Conservation (phyloP, 2,329 filamentous ascomycete species). For the Ilyonectria mors-panacis region DNA sequence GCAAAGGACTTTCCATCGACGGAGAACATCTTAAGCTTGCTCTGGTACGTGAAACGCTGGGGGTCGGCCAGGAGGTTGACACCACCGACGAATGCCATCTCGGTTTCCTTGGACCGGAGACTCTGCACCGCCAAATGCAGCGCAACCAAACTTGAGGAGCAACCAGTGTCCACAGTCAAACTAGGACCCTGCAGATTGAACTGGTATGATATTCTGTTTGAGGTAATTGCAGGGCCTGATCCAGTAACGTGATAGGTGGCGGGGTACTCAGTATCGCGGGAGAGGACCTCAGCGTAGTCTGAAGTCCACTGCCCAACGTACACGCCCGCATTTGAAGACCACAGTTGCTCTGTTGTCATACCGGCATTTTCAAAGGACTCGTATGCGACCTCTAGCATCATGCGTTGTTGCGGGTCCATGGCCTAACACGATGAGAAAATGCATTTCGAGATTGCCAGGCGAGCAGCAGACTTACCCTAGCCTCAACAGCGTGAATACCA, state of each 20-base stretch:
- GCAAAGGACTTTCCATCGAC: constrained; percentile 50
- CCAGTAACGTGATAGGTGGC: constrained; percentile 64
- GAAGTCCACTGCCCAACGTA: constrained; percentile 48
- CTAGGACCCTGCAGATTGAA: constrained; percentile 64
- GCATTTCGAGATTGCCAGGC: background rate
- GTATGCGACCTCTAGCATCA: constrained; percentile 46
- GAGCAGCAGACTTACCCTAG: constrained; percentile 17
- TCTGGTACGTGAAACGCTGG: constrained; percentile 45
- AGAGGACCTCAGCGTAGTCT: constrained; percentile 43
- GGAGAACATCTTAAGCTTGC: constrained; percentile 43
- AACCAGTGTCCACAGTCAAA: constrained; percentile 66
- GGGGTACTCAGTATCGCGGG: constrained; percentile 56
- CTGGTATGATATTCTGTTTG: constrained; percentile 64
- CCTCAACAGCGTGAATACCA: constrained; percentile 39
- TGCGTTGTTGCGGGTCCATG: constrained; percentile 50
- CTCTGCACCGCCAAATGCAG: constrained; percentile 60
- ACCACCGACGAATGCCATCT: constrained; percentile 47
- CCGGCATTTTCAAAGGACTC: constrained; percentile 53
- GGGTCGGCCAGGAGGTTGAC: constrained; percentile 47
- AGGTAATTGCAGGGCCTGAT: constrained; percentile 58
- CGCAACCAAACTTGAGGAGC: constrained; percentile 63
- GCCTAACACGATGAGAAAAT: constrained; percentile 24
- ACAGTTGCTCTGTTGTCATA: constrained; percentile 47
- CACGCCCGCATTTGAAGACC: constrained; percentile 47
- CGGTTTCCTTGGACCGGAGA: constrained; percentile 52